phyloP scores from a whole-genome alignment of 2,329 filamentous ascomycete species.

The Cladosporium sp. region DNA sequence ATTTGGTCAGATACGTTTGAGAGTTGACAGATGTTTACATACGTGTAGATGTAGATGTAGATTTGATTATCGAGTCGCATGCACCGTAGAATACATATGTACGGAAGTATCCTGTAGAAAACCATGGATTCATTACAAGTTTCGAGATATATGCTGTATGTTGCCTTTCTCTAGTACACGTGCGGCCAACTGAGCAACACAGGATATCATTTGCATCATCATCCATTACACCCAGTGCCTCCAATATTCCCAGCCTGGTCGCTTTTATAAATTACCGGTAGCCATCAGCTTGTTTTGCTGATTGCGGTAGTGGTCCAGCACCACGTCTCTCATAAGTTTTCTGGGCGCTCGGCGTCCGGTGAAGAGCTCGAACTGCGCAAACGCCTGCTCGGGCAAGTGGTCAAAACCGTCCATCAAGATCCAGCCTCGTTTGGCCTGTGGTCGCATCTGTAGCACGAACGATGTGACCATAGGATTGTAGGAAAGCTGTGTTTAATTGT shows the following conservation, averaged over 20 bases:
- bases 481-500: slow-evolving; percentile 42
- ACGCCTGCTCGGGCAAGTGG: slow-evolving; percentile 74
- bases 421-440: slow-evolving; percentile 64
- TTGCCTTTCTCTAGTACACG: not conserved
- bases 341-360: slow-evolving; percentile 72
- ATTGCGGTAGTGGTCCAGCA: slow-evolving; percentile 40
- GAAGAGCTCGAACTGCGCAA: slow-evolving; percentile 80
- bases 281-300: slow-evolving; percentile 15
- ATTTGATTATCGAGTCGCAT: not conserved
- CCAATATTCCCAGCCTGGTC: not conserved
- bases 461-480: slow-evolving; percentile 75
- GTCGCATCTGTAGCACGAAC: slow-evolving; percentile 66
- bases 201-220: not conserved
- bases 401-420: slow-evolving; percentile 75
- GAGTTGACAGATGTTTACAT: not conserved
- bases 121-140: not conserved
- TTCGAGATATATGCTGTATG: not conserved
- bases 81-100: not conserved
- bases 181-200: not conserved
- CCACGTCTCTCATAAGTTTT: slow-evolving; percentile 68
- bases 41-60: not conserved
- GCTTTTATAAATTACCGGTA: not conserved
- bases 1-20: not conserved
- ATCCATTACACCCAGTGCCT: not conserved
- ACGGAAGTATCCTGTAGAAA: not conserved